Conservation (phyloP, 345 rosid species). For the Aurinia saxatilis region DNA sequence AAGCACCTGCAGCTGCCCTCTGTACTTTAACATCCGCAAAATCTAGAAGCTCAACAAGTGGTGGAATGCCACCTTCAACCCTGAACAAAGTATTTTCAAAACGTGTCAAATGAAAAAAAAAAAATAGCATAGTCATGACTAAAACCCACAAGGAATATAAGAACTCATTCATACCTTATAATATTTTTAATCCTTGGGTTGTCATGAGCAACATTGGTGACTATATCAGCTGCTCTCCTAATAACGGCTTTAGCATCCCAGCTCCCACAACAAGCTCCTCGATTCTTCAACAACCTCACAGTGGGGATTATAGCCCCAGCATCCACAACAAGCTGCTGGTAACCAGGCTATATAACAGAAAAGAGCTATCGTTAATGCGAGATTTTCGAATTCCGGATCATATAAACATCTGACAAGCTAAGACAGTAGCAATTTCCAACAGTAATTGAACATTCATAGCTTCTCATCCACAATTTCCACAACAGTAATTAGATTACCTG, state of each 20-base stretch:
- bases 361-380: neutral
- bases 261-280: conserved; percentile 15
- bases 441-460: neutral
- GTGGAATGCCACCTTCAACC: conserved; percentile 65
- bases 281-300: conserved; percentile 46
- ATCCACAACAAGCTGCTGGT: conserved; percentile 67
- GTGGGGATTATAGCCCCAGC: conserved; percentile 62
- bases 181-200: conserved; percentile 50
- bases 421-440: neutral
- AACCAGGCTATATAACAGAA: conserved; percentile 42
- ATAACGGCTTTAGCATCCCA: conserved; percentile 30
- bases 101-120: neutral
- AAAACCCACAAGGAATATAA: neutral
- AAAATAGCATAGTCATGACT: neutral
- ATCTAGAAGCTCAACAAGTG: conserved; percentile 61
- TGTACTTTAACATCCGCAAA: conserved; percentile 53
- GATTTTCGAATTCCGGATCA: neutral
- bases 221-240: conserved; percentile 74
- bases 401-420: neutral
- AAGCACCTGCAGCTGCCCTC: conserved; percentile 77
- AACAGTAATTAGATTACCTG: conserved; percentile 24
- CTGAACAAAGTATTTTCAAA: conserved; percentile 22
- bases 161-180: conserved; percentile 41
- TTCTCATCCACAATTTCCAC: neutral
- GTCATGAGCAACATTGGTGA: conserved; percentile 71